These are phyloP conservation scores for Rhizopus sp. DNA, from an alignment of 371 early-diverging fungal species.

Conservation along the genomic window DNA sequence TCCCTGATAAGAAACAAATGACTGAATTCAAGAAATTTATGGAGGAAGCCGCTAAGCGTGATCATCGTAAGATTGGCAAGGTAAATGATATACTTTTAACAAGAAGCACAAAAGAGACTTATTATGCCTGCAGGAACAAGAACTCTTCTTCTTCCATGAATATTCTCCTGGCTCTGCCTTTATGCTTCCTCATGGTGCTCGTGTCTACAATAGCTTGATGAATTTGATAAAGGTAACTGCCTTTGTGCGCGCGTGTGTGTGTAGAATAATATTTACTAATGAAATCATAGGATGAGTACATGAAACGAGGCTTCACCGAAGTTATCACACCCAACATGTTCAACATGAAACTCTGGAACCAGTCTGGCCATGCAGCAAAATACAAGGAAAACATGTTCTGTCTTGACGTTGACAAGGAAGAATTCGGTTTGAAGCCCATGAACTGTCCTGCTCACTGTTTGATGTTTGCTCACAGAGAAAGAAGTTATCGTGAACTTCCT, in stretches of 20 bases:
- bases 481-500: slow-evolving; percentile 97
- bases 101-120: neutral
- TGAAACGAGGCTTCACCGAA: slow-evolving; percentile 82
- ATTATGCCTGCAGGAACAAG: slow-evolving; percentile 65
- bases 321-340: slow-evolving; percentile 98
- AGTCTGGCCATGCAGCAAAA: slow-evolving; percentile 98
- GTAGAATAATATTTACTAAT: neutral
- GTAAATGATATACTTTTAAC: slow-evolving; percentile 2
- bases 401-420: slow-evolving; percentile 86
- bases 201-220: slow-evolving; percentile 94
- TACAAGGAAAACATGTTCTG: slow-evolving; percentile 99
- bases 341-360: slow-evolving; percentile 97
- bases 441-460: slow-evolving; percentile 78
- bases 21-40: slow-evolving; percentile 92
- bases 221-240: slow-evolving; percentile 70
- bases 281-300: slow-evolving; percentile 62
- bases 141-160: slow-evolving; percentile 98
- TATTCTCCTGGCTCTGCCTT: slow-evolving; percentile 97
- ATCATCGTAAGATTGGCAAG: slow-evolving; percentile 97
- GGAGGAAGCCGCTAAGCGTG: slow-evolving; percentile 97
- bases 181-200: slow-evolving; percentile 97
- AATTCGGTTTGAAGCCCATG: slow-evolving; percentile 98
- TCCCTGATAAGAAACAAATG: slow-evolving; percentile 97
- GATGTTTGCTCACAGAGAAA: slow-evolving; percentile 93
- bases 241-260: neutral